Conservation (phyloP, 116 monocot species). For the Zostera marina region DNA sequence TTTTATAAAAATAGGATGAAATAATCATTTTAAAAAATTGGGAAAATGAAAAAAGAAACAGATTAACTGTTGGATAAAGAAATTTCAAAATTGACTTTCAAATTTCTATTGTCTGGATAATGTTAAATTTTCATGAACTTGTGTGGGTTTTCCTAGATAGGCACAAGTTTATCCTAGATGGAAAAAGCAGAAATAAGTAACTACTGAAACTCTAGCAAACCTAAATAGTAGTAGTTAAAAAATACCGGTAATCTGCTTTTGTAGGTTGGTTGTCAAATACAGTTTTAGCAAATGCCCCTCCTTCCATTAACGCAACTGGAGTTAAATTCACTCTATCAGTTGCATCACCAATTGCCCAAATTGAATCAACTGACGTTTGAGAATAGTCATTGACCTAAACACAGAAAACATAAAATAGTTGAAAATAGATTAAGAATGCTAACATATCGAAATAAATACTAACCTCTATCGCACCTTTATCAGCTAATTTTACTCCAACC, state of each 20-base stretch:
- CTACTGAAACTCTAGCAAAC: neutral
- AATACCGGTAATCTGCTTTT: slow-evolving; percentile 81
- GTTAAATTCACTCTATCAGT: slow-evolving; percentile 93
- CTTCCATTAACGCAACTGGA: slow-evolving; percentile 99
- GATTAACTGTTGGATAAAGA: too few species aligned
- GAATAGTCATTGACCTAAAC: slow-evolving; percentile 89
- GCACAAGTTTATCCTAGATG: too few species aligned
- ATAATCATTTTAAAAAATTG: too few species aligned
- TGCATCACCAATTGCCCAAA: slow-evolving; percentile 99
- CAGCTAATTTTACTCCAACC: slow-evolving; percentile 67
- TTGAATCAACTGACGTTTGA: slow-evolving; percentile 70
- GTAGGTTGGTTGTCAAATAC: slow-evolving; percentile 71
- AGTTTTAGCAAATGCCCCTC: slow-evolving; percentile 94
- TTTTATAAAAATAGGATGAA: too few species aligned
- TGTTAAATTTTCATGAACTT: too few species aligned
- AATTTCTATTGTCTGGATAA: too few species aligned
- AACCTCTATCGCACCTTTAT: slow-evolving; percentile 95
- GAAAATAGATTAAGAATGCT: neutral
- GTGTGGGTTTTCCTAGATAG: too few species aligned
- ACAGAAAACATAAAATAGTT: neutral
- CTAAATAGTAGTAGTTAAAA: neutral
- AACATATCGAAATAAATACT: neutral
- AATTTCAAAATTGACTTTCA: too few species aligned
- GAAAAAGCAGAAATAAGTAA: neutral
- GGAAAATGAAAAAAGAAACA: too few species aligned